These are phyloP conservation scores for Raphanus sativus DNA, from an alignment of 345 rosid genomes.

Conservation along the genomic window DNA sequence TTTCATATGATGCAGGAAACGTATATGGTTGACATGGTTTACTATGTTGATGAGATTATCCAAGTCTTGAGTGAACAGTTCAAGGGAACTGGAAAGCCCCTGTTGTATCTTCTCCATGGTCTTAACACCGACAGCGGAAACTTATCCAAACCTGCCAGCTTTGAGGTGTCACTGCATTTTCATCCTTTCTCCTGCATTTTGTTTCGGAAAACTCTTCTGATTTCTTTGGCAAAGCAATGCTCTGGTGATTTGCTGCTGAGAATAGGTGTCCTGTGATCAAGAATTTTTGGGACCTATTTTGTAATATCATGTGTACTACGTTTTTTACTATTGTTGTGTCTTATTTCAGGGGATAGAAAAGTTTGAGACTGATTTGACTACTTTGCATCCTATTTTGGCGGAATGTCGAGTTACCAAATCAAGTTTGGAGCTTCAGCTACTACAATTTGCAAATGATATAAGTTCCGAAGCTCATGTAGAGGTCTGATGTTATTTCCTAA, in stretches of 20 bases:
- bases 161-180: conserved; percentile 53
- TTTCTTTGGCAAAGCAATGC: not conserved
- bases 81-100: conserved; percentile 58
- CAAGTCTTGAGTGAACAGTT: conserved; percentile 52
- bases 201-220: not conserved
- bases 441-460: conserved; percentile 93
- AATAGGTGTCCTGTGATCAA: conserved; percentile 3
- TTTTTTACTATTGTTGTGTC: not conserved
- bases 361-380: conserved; percentile 64
- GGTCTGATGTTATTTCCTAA: conserved; percentile 43
- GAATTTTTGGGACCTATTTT: conserved; percentile 2
- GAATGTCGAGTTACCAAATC: conserved; percentile 93
- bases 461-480: conserved; percentile 96
- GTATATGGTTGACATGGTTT: conserved; percentile 67
- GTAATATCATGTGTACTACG: not conserved
- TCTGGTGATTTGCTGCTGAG: not conserved
- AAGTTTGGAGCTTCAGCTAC: conserved; percentile 70
- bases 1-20: conserved; percentile 53
- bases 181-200: conserved; percentile 7
- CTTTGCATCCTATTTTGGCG: conserved; percentile 83
- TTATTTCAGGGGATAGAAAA: conserved; percentile 69
- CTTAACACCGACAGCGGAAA: conserved; percentile 84
- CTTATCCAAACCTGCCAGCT: conserved; percentile 79
- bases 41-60: conserved; percentile 69
- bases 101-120: conserved; percentile 76